These are phyloP conservation scores for Fusarium robinianum DNA, from an alignment of 2,329 filamentous ascomycete genomes.

Conservation along the genomic window DNA sequence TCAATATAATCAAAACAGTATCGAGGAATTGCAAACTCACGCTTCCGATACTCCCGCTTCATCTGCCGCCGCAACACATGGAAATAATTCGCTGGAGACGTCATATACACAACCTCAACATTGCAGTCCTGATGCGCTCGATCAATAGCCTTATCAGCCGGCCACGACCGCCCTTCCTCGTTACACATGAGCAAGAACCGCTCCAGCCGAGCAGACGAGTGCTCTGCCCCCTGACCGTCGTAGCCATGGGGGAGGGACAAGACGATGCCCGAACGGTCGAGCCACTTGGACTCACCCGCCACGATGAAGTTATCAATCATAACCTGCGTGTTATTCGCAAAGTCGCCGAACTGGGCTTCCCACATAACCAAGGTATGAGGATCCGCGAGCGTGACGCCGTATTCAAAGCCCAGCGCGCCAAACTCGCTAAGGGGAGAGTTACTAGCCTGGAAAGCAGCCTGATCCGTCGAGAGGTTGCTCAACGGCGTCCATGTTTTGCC, in stretches of 20 bases:
- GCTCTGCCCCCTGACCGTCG: constrained; percentile 96
- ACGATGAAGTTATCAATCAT: constrained; percentile 98
- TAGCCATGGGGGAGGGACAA: constrained; percentile 97
- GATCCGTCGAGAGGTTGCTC: constrained; percentile 82
- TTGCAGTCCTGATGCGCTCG: constrained; percentile 99
- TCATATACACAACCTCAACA: constrained; percentile 97
- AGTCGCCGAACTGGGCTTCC: constrained; percentile 99
- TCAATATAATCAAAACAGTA: no score
- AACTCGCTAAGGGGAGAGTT: constrained; percentile 85
- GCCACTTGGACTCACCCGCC: constrained; percentile 96
- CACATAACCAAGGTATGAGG: constrained; percentile 97
- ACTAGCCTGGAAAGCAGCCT: constrained; percentile 90
- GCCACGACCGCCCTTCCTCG: constrained; percentile 93
- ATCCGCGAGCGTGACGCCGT: constrained; percentile 94
- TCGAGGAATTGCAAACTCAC: no score
- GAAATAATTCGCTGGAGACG: constrained; percentile 90
- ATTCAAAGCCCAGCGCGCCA: constrained; percentile 88
- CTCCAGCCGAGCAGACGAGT: constrained; percentile 95
- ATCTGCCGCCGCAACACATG: constrained; percentile 94
- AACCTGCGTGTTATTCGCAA: constrained; percentile 98
- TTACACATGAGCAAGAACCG: constrained; percentile 96
- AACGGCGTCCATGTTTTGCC: constrained; percentile 91
- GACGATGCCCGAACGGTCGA: constrained; percentile 93
- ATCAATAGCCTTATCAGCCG: constrained; percentile 76
- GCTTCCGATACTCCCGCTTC: constrained; percentile 98